Percentiles rank a stretch among this genome's conserved stretches.
These are phyloP conservation scores for Butyriboletus loyo DNA, from an alignment of 768 basidiomycete species.

Conservation along the genomic window DNA sequence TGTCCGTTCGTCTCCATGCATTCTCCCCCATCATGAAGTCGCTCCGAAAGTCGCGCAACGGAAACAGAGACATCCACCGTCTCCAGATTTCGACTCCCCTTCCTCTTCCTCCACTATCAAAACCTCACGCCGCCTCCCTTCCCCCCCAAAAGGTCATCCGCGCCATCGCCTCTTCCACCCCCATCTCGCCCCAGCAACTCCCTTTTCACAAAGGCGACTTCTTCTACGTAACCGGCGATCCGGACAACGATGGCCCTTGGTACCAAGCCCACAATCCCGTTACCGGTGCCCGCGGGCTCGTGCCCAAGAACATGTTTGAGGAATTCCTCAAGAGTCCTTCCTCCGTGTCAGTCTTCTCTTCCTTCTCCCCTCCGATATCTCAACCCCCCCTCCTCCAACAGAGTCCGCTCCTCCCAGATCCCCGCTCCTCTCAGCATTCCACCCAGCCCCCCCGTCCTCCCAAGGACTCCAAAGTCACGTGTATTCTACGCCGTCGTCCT, in stretches of 20 bases:
- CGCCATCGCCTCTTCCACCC: conserved; percentile 63
- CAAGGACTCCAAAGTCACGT: conserved; percentile 42
- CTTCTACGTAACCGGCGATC: conserved; percentile 89
- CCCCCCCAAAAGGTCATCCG: conserved; percentile 97
- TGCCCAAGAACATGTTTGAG: conserved; percentile 85
- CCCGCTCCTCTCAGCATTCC: conserved; percentile 15
- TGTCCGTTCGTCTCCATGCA: not conserved
- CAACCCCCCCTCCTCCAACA: conserved; percentile 14
- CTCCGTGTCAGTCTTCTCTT: conserved; percentile 35
- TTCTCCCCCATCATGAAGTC: conserved; percentile 61
- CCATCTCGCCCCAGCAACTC: conserved; percentile 79
- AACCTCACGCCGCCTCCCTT: conserved; percentile 63
- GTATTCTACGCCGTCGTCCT: conserved; percentile 94
- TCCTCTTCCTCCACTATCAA: conserved; percentile 42
- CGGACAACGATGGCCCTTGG: conserved; percentile 57
- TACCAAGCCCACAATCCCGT: conserved; percentile 96
- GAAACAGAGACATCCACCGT: conserved; percentile 52
- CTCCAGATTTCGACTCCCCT: conserved; percentile 70
- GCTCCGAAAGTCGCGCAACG: conserved; percentile 68
- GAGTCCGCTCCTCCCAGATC: conserved; percentile 42
- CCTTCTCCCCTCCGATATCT: not conserved
- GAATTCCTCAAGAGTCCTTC: conserved; percentile 75
- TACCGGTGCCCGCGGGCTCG: conserved; percentile 85
- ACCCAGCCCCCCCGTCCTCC: conserved; percentile 31
- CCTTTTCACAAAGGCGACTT: conserved; percentile 94